These are phyloP conservation scores for Phascolomyces articulosus DNA, from an alignment of 371 early-diverging fungal genomes.

Conservation along the genomic window DNA sequence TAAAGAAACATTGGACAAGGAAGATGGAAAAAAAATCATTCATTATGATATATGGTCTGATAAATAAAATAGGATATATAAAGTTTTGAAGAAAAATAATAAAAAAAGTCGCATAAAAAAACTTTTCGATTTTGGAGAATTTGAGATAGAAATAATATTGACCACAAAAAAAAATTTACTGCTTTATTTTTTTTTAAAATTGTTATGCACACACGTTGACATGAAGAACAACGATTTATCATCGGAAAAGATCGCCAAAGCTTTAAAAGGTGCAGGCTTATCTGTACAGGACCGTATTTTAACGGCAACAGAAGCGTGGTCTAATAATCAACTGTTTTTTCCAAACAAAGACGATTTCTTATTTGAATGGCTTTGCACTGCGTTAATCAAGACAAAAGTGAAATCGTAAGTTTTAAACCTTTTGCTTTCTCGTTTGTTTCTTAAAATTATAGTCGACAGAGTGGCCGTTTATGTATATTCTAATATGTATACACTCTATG, in stretches of 20 bases:
- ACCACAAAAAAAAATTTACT: conserved; percentile 2
- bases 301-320: conserved; percentile 42
- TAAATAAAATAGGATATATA: background rate
- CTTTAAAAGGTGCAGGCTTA: conserved; percentile 49
- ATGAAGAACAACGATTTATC: conserved; percentile 17
- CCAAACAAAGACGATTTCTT: conserved; percentile 54
- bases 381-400: conserved; percentile 38
- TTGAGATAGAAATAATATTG: too few relatives aligned
- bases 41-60: background rate
- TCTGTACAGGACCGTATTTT: conserved; percentile 34
- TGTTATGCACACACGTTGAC: background rate
- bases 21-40: too few relatives aligned
- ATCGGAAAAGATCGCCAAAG: conserved; percentile 63
- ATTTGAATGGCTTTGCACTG: conserved; percentile 47
- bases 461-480: too few relatives aligned
- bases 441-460: too few relatives aligned
- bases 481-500: too few relatives aligned
- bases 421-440: too few relatives aligned
- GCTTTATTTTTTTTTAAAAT: conserved; percentile 1
- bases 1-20: too few relatives aligned
- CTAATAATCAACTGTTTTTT: conserved; percentile 38
- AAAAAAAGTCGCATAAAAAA: conserved; percentile 2
- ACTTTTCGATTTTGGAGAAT: too few relatives aligned
- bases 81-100: conserved; percentile 4
- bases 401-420: conserved; percentile 39